Evolutionary conservation across 495 filamentous ascomycete species (phyloP), one percentile per base, ranked within the genome.

Genomic region (Glutinoglossum americanum): DNA sequence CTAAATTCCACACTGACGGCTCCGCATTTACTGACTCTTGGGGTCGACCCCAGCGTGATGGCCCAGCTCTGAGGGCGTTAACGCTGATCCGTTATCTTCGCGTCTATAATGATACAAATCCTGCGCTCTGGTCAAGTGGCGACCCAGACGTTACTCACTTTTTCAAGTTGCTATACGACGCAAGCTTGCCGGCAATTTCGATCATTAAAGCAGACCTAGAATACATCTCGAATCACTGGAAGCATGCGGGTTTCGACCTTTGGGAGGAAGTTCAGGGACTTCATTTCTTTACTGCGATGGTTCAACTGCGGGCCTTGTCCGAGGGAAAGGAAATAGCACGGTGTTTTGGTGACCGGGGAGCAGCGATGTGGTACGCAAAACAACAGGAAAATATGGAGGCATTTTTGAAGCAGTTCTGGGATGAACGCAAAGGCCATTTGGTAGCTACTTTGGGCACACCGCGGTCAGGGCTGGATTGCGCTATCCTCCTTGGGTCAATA

Each of bases 141-240:
- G 57, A 70, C 57, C 47, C 47, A 19, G 26, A 25, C 15, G 47
- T 23, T 51, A 61, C 62, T 19, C 59, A 51, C 45, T 61, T 63
- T 30, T 62, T 62, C 11, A 67, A 56, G 45, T 63, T 28, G 7
- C 26, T 51, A 23, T 41, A 61, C 44, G 1, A 51, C 41, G n/a
- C 67, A 64, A 33, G 65, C 65, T 17, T 77, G 60, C 75, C 74
- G 9, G 71, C 76, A 60, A 62, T 60, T 47, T 59, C 67, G 26
- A 66, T 84, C 26, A 74, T 85, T 57, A 70, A 73, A 41, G 83
- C 84, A 60, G 83, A 86, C 59, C 73, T 87, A 19, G 70, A 74
- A n/a, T 85, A 86, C 61, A 76, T 84, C 8, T 70, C 78, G 3
- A 75, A 85, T 61, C 81, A 86, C 69, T 88, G 84, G 83, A 80